Percentiles rank a stretch among this genome's conserved stretches.
Conservation (phyloP, 2,329 filamentous ascomycete species). For the Fusarium sp. region DNA sequence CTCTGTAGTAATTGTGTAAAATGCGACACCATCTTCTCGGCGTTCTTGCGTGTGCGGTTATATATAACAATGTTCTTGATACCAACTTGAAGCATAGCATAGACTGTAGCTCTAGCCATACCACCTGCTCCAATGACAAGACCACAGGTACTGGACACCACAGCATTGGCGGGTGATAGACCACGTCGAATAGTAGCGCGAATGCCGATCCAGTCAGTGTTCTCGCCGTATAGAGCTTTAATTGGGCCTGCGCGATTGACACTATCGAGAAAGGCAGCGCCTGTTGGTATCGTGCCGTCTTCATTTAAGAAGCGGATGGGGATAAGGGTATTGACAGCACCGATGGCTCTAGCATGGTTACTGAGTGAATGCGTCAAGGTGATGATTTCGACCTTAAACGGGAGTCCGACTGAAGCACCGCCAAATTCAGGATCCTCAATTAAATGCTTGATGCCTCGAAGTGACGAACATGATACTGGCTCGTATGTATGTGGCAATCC, state of each 20-base stretch:
- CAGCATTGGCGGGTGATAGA: conserved; percentile 76
- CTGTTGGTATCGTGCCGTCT: conserved; percentile 67
- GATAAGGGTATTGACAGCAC: conserved; percentile 80
- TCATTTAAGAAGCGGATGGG: conserved; percentile 71
- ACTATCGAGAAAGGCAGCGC: conserved; percentile 63
- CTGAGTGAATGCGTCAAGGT: conserved; percentile 75
- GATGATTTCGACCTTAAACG: conserved; percentile 80
- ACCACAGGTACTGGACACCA: conserved; percentile 65
- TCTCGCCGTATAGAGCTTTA: conserved; percentile 78
- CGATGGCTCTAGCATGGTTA: conserved; percentile 78
- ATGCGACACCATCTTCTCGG: conserved; percentile 73
- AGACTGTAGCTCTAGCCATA: conserved; percentile 82
- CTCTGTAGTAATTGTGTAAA: conserved; percentile 69
- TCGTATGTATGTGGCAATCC: conserved; percentile 76
- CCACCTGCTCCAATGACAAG: conserved; percentile 75
- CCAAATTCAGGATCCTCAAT: conserved; percentile 75
- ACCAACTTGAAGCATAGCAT: conserved; percentile 81
- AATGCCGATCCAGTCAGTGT: conserved; percentile 86
- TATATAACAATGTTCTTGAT: conserved; percentile 80
- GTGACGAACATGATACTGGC: conserved; percentile 70
- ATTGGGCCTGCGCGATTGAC: conserved; percentile 72
- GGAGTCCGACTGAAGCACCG: conserved; percentile 76
- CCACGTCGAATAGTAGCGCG: conserved; percentile 77
- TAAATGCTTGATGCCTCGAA: conserved; percentile 72
- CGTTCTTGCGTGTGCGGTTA: conserved; percentile 76